Base-by-base conservation (phyloP, 768 basidiomycete genomes). In the Stropharia rugosoannulata region DNA sequence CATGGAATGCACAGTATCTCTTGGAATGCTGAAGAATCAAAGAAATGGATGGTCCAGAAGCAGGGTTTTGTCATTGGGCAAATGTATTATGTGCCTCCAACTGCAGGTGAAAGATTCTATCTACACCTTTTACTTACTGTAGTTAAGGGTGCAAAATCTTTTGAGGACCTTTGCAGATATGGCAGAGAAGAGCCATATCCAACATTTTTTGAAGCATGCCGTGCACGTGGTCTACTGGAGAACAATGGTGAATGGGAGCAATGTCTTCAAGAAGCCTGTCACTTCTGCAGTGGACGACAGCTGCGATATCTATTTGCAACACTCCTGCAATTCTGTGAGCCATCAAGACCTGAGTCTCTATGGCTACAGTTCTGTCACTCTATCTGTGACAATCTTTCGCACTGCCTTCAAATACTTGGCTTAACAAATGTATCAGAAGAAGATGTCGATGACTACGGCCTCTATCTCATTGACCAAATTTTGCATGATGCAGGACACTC, bases 211-310 rank as follows among this genome's bases (percentile, higher is more conserved):
- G 73, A 65, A 0, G 78, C 79, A 1, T 83, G 79, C 51, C 27
- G 69, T n/a, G 73, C 74, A 15, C 53, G 56, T 4, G 79, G 77
- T 0, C 68, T 83, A 0, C 64, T 83, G 0, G 68, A 79, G 15
- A 74, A 81, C 69, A 75, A 82, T 63, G 60, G 64, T 0, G 80
- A 83, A 58, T 82, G 77, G 77, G 11, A 61, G 0, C 57, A 60
- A 3, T 80, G 77, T 54, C 58, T 80, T 11, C 48, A 46, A 25
- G 60, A 61, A 32, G 80, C 79, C 4, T 47, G 59, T 3, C 22
- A 44, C 1, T 75, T 80, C 58, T 70, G 75, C 25, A 73, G 71
- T 7, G 80, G 78, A 0, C 0, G 4, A 37, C 62, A 55, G 0
- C 65, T 80, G 0, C 68, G 73, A 1, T 55, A 64, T 0, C 69